Evolutionary conservation across 352 stramenopile species (phyloP), one percentile per base, ranked within the genome.

Genomic region (Halophytophthora polymorphica): DNA sequence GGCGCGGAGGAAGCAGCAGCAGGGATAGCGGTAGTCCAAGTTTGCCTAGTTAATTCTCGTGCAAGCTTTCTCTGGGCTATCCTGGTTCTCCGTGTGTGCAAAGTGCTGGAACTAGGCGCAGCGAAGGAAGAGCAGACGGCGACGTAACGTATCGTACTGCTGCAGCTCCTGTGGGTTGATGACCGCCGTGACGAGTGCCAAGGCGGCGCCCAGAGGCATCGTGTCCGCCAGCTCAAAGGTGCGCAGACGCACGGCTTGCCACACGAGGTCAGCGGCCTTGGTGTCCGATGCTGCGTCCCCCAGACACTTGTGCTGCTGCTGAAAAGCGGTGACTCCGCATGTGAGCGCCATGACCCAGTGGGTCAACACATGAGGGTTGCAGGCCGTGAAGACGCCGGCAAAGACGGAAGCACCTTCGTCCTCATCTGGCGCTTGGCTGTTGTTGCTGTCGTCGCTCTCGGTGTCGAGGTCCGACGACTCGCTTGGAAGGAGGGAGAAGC

Each of bases 221-320:
- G 52, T 25, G 8, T 46, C 17, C 3, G 61, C 45, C 19, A 78
- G 46, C 40, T 81, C 73, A n/a, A 79, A 77, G 36, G 76, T 66
- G 22, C 70, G 66, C 29, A 81, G 55, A 13, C 73, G 55, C 15
- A 61, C 61, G 21, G 53, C 73, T 23, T 83, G 72, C 72, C 72
- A 83, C 12, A 79, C 31, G 10, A 83, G 41, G 17, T 57, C 54
- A 19, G 33, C 49, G 15, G 38, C 29, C 25, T 55, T 55, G n/a
- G 13, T 35, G 34, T 56, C 48, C 6, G 39, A 22, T 17, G 12
- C 0, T 19, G 21, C n/a, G 17, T 21, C 13, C 17, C 23, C 14
- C 21, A 23, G 29, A 2, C 28, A 17, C n/a, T n/a, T 18, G 10
- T 61, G 28, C 12, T 64, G 54, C 23, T 73, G 59, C 17, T 77